Evolutionary conservation across 2,329 filamentous ascomycete species (phyloP), one percentile per base, ranked within the genome.

Genomic region (Paraphaeosphaeria minitans): DNA sequence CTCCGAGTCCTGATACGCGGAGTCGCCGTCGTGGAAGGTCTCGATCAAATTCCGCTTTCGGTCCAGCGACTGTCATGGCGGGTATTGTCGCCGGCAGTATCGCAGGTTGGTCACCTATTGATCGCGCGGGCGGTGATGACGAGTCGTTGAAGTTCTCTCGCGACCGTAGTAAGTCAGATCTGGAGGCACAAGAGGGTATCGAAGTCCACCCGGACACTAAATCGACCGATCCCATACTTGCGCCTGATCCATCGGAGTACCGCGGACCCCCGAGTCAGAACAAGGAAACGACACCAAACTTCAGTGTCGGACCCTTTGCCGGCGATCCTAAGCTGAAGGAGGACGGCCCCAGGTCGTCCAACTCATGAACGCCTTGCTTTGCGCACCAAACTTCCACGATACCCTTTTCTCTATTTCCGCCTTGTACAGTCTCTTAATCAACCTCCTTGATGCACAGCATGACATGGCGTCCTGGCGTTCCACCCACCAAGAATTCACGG

Each of bases 11-110:
- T 72, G 68, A 89, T 81, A 52, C 87, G 82, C 4, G 85, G 19
- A 88, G 66, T 83, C 86, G 69, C 83, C 74, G 74, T 41, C 77
- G 89, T 51, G 85, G 82, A 56, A 85, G 89, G 53, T 90, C 89
- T 52, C 83, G 88, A 64, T 91, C 88, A 45, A 89, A 86, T 71
- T 92, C 89, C 29, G 89, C 89, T 1, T 82, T 93, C 12, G 90
- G 88, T 12, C 89, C 90, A 1, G 88, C 89, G 1, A 87, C 88
- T 8, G 90, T 92, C 60, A 93, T 93, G 90, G 89, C 90, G n/a
- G 91, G 91, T 60, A 89, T 93, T 58, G 86, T 93, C 51, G 91
- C 90, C 9, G 90, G 89, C 45, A 89, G 88, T 69, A 85, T 93
- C 35, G 89, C 87, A 14, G 89, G 88, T 31, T 93, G 90, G 90